These are phyloP conservation scores for Apiotrichum siamense DNA, from an alignment of 1,284 basidiomycete genomes.

Conservation along the genomic window DNA sequence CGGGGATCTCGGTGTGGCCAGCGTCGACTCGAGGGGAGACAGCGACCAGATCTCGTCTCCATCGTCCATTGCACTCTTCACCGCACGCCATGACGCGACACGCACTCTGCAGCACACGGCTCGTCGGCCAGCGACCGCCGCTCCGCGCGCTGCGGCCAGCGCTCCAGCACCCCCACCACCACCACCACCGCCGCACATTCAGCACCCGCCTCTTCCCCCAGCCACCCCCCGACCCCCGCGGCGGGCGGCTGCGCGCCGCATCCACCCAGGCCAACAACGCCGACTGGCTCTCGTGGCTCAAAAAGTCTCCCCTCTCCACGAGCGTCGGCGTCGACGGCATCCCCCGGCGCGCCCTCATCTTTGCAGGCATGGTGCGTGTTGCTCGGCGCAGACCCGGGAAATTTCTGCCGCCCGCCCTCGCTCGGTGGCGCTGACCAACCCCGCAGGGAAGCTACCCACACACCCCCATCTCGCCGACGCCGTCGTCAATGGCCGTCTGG, in stretches of 20 bases:
- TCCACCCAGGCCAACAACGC: conserved; percentile 29
- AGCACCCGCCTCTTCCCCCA: conserved; percentile 18
- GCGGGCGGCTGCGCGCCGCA: conserved; percentile 17
- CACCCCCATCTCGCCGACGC: conserved; percentile 40
- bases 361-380: conserved; percentile 42
- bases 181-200: conserved; percentile 6
- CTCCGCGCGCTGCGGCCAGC: neutral
- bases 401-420: neutral
- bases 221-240: conserved; percentile 22
- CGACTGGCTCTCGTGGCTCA: conserved; percentile 40
- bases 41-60: neutral
- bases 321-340: conserved; percentile 7
- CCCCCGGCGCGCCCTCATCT: conserved; percentile 33
- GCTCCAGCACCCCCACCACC: conserved; percentile 1
- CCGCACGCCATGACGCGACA: neutral
- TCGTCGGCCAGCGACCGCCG: no score
- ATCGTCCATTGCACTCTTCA: neutral
- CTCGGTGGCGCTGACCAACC: conserved; percentile 2
- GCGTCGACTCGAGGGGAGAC: no score
- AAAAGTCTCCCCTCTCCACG: conserved; percentile 15
- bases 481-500: conserved; percentile 40
- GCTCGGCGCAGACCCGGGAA: neutral
- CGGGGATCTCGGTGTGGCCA: no score
- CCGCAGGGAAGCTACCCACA: conserved; percentile 45
- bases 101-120: neutral